phyloP scores from a whole-genome alignment of 1,284 basidiomycete genomes.

The Erythrobasidium hasegawianum region DNA sequence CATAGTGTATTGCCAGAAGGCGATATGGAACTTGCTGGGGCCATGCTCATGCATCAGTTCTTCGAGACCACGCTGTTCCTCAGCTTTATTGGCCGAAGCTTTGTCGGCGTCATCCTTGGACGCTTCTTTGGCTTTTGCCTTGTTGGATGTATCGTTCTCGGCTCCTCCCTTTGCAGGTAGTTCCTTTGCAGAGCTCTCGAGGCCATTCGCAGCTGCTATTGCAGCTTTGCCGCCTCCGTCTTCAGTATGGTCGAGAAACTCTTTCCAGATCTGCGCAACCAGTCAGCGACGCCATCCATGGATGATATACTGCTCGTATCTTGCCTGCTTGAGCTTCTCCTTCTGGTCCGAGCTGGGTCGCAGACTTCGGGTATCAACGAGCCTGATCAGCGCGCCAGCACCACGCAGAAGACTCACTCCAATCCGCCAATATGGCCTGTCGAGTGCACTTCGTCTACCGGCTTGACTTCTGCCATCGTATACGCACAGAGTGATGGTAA shows the following conservation, averaged over 20 bases:
- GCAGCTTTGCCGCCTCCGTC: slow-evolving; percentile 1
- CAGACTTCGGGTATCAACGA: too few species aligned
- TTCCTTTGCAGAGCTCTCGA: not conserved
- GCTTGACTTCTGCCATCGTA: not conserved
- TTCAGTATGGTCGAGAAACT: slow-evolving; percentile 11
- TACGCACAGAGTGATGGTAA: not conserved
- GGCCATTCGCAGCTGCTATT: slow-evolving; percentile 1
- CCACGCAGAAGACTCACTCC: not conserved
- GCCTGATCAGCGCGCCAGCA: not conserved
- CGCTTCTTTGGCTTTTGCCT: not conserved
- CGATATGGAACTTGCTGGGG: slow-evolving; percentile 6
- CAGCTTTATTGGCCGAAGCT: slow-evolving; percentile 7
- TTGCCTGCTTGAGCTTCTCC: slow-evolving; percentile 16
- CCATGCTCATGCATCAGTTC: slow-evolving; percentile 19
- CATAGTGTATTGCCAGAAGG: slow-evolving; percentile 27
- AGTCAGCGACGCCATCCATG: not conserved
- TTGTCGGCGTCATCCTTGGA: slow-evolving; percentile 19
- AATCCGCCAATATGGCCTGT: not conserved
- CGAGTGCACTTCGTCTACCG: not conserved
- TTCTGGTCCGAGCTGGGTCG: slow-evolving; percentile 21
- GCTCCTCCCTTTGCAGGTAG: not conserved
- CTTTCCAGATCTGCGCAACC: slow-evolving; percentile 23
- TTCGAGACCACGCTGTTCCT: not conserved
- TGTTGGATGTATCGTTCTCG: not conserved
- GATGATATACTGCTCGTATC: not conserved